These are phyloP conservation scores for Simplicillium aogashimaense DNA, from an alignment of 2,329 filamentous ascomycete species.

Conservation along the genomic window DNA sequence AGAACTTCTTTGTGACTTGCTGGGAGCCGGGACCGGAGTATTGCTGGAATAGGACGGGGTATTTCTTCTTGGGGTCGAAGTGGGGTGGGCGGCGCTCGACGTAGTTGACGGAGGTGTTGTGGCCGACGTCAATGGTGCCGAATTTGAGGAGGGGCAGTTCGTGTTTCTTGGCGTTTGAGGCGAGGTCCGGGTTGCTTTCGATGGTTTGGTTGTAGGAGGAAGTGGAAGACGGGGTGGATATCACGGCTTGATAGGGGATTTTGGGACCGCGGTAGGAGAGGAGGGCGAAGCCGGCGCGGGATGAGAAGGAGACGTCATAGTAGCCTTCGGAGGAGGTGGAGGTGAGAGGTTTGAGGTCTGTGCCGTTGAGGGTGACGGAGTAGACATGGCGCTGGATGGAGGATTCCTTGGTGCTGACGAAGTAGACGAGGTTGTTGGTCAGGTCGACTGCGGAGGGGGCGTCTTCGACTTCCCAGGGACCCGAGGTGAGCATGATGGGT, in stretches of 20 bases:
- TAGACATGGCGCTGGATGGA: conserved; percentile 89
- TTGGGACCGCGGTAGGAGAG: conserved; percentile 75
- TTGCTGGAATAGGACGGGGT: conserved; percentile 89
- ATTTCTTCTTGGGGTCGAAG: conserved; percentile 74
- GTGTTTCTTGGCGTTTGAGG: conserved; percentile 59
- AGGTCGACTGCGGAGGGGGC: conserved; percentile 80
- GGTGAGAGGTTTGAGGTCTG: conserved; percentile 62
- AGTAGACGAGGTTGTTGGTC: conserved; percentile 81
- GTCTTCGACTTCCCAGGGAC: conserved; percentile 83
- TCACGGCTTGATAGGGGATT: conserved; percentile 84
- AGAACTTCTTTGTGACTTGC: conserved; percentile 69
- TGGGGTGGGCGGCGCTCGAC: conserved; percentile 84
- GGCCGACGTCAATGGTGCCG: conserved; percentile 69
- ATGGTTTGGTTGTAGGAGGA: conserved; percentile 58
- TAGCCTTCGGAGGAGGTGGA: conserved; percentile 65
- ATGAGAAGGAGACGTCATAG: conserved; percentile 77
- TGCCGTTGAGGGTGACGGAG: conserved; percentile 75
- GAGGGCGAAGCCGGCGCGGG: conserved; percentile 71
- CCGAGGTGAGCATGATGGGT: conserved; percentile 80
- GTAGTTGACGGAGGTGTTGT: conserved; percentile 60
- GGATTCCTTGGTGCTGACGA: conserved; percentile 74
- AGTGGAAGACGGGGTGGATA: conserved; percentile 66
- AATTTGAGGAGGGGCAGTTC: conserved; percentile 79
- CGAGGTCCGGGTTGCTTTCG: conserved; percentile 67
- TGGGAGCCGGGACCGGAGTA: conserved; percentile 96